Conservation (phyloP, 2,329 filamentous ascomycete genomes). For the Clathrospora elynae region DNA sequence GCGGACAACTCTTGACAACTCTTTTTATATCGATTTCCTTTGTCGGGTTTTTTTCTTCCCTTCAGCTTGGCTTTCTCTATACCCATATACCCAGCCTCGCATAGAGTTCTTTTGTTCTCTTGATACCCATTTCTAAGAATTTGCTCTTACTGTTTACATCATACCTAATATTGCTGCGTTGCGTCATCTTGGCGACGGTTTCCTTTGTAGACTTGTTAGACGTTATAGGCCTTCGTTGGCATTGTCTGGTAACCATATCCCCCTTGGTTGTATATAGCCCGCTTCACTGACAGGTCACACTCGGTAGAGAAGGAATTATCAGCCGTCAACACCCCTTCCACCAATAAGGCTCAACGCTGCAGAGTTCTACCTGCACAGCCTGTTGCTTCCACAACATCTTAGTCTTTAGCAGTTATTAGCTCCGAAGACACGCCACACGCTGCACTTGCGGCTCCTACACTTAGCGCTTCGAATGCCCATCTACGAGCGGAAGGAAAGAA, state of each 20-base stretch:
- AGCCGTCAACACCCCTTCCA: too few species aligned
- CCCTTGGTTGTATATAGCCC: constrained; percentile 4
- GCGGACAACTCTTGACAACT: constrained; percentile 5
- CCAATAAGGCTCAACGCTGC: too few species aligned
- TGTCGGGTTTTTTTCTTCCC: constrained; percentile 10
- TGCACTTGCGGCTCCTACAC: too few species aligned
- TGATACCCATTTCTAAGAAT: constrained; percentile 9
- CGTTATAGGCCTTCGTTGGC: constrained; percentile 7
- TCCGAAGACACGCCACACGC: too few species aligned
- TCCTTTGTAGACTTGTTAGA: constrained; percentile 12
- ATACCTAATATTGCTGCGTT: constrained; percentile 5
- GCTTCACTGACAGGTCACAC: too few species aligned
- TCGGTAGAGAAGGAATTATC: too few species aligned
- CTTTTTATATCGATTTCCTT: constrained; percentile 2
- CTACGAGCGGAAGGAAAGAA: too few species aligned
- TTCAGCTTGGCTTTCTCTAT: constrained; percentile 17
- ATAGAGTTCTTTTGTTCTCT: too few species aligned
- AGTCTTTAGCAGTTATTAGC: too few species aligned
- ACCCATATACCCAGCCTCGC: constrained; percentile 26
- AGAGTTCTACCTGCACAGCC: too few species aligned
- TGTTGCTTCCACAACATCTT: too few species aligned
- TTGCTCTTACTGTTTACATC: not conserved
- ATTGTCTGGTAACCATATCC: constrained; percentile 3
- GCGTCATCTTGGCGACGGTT: constrained; percentile 1
- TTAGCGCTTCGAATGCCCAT: too few species aligned